Evolutionary conservation across 108 stramenopile genomes (phyloP), one percentile per base, ranked within the genome.

Genomic region (Craspedostauros australis): DNA sequence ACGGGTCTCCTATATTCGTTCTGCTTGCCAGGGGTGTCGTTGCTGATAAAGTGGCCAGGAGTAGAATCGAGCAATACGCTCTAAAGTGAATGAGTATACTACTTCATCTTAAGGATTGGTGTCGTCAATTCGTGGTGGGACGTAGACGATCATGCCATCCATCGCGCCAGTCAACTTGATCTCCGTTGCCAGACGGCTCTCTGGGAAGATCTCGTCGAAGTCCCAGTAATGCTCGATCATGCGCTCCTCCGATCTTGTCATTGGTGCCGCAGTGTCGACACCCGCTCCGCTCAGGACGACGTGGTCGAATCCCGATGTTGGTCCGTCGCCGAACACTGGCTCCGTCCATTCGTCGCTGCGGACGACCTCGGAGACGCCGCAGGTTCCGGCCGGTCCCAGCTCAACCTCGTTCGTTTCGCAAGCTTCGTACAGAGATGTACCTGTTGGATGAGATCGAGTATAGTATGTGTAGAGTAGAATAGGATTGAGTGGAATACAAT

Each of bases 81-180:
- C n/a, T n/a, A n/a, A n/a, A n/a, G n/a, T n/a, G n/a, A n/a, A n/a
- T n/a, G n/a, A n/a, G n/a, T n/a, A n/a, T n/a, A n/a, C n/a, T n/a
- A n/a, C n/a, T n/a, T n/a, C n/a, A n/a, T n/a, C n/a, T 67, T 80
- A 93, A 19, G 86, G 86, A 55, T 81, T 85, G 47, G 83, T 83
- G 68, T 82, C 82, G 41, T 70, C 75, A 41, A 94, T 54, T 42
- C 93, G 82, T 58, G 82, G 84, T n/a, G 93, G 93, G 12, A 94
- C 82, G 64, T 76, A 94, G 31, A 94, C 87, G 12, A 69, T 79
- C 88, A 94, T 84, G 6, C 93, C 93, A 61, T 94, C 79, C 88
- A 94, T 90, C 45, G 70, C 79, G 54, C 77, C 73, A 31, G 72
- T 88, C 38, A 94, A 60, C 20, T 54, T 66, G 21, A 94, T 59